A percentile compares a stretch with the other conserved stretches of the same genome.
These are phyloP conservation scores for Loxodes magnus DNA, from an alignment of 73 alveolate genomes.

Conservation along the genomic window DNA sequence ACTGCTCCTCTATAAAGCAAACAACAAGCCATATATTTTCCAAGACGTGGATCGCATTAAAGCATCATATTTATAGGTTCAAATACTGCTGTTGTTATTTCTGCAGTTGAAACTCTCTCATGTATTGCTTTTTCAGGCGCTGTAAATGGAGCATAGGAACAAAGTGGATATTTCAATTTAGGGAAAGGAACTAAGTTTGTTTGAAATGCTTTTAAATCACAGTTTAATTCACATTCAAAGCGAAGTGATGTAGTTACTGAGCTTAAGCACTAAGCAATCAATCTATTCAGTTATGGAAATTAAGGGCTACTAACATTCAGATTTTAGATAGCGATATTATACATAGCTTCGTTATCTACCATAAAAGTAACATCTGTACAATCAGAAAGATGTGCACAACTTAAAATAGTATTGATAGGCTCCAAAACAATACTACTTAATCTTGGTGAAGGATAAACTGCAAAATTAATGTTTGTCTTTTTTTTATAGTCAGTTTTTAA, in stretches of 20 bases:
- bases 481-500: constrained; percentile 59
- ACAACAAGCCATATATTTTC: background rate
- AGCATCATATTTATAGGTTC: constrained; percentile 10
- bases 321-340: constrained; percentile 23
- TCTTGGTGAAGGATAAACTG: constrained; percentile 58
- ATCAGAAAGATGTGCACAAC: constrained; percentile 27
- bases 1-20: constrained; percentile 14
- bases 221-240: constrained; percentile 27
- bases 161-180: constrained; percentile 22
- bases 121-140: constrained; percentile 38
- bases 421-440: constrained; percentile 33
- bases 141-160: constrained; percentile 37
- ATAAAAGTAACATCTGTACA: constrained; percentile 28
- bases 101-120: constrained; percentile 27
- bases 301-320: constrained; percentile 29
- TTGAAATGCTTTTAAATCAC: constrained; percentile 23
- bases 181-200: constrained; percentile 48
- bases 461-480: constrained; percentile 57
- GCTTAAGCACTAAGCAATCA: constrained; percentile 32
- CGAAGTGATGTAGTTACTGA: constrained; percentile 29
- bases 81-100: constrained; percentile 25
- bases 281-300: constrained; percentile 26
- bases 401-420: constrained; percentile 61
- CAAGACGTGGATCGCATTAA: constrained; percentile 7
- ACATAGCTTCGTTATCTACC: constrained; percentile 43